Base-by-base conservation (phyloP, 164 flowering plant species). In the Malania oleifera region DNA sequence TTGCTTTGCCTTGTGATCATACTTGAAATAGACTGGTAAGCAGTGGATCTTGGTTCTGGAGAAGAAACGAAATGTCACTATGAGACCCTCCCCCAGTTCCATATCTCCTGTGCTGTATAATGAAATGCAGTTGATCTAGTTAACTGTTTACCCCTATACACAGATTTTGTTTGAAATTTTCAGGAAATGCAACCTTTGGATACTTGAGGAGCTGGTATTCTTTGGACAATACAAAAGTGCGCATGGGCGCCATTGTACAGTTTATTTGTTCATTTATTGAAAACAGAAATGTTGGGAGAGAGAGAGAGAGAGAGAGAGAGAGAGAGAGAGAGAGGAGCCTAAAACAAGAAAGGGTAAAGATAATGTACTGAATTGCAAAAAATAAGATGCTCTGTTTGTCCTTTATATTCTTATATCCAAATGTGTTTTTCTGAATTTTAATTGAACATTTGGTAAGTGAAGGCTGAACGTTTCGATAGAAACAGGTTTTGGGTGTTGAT, bases 191-290 rank as follows among this genome's bases (percentile, higher is more conserved):
- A 51, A 54, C 40, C 61, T n/a, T 59, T 15, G 38, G 48, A 52
- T 35, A 27, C 29, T 54, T 35, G 56, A 55, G 74, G 52, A 60
- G 71, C 46, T 29, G 43, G 55, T 53, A 49, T 52, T 56, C 53
- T 52, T 47, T n/a, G 15, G 40, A 18, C 13, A 48, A 55, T 35
- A 57, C 38, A 44, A 61, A 43, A 53, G 44, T 52, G 43, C 25
- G 49, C 51, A 28, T 39, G 54, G 60, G 70, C 60, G 48, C 64
- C 57, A 31, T 29, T 76, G 87, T 82, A 82, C 78, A 82, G 87
- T 74, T 73, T 75, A 80, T 80, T 77, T 75, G 75, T 78, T 80
- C 76, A 80, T 83, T 80, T 73, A 57, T 82, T 80, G 60, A 49
- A 60, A 48, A 54, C 41, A 62, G 48, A 41, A 60, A 56, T 40